A percentile compares a stretch with the other conserved stretches of the same genome.
Evolutionary conservation across 306 rosid genomes (phyloP).

Genomic region (Vachellia collinsii): DNA sequence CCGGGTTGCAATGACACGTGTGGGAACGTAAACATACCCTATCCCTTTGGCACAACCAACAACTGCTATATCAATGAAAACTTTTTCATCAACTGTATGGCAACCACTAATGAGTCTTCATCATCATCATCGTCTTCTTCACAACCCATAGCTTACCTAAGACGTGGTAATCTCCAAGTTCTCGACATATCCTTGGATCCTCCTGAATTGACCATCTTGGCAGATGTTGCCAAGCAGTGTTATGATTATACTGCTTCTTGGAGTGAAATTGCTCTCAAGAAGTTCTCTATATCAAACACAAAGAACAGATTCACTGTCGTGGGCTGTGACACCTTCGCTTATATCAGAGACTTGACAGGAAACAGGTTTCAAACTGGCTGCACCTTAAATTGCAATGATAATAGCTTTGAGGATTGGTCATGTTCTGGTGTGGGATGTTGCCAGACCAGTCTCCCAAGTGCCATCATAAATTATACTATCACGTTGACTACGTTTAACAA

Average conservation of each 20-base stretch:
- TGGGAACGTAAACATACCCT: background rate
- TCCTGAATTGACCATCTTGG: background rate
- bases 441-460: background rate
- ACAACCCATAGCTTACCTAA: background rate
- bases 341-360: background rate
- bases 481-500: fast-evolving
- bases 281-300: background rate
- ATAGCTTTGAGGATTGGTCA: background rate
- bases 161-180: fast-evolving
- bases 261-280: fast-evolving
- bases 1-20: background rate
- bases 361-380: background rate
- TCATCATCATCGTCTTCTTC: too few relatives aligned
- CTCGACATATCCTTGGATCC: background rate
- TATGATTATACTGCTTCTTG: background rate
- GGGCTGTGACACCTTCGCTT: background rate
- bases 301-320: background rate
- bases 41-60: constrained; percentile 21
- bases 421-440: constrained; percentile 21
- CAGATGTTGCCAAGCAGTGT: fast-evolving
- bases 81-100: background rate
- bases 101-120: too few relatives aligned
- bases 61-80: background rate
- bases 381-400: background rate
- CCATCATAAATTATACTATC: background rate